Evolutionary conservation across 2,329 filamentous ascomycete species (phyloP), one percentile per base, ranked within the genome.

Genomic region (Ambrosiella xylebori): DNA sequence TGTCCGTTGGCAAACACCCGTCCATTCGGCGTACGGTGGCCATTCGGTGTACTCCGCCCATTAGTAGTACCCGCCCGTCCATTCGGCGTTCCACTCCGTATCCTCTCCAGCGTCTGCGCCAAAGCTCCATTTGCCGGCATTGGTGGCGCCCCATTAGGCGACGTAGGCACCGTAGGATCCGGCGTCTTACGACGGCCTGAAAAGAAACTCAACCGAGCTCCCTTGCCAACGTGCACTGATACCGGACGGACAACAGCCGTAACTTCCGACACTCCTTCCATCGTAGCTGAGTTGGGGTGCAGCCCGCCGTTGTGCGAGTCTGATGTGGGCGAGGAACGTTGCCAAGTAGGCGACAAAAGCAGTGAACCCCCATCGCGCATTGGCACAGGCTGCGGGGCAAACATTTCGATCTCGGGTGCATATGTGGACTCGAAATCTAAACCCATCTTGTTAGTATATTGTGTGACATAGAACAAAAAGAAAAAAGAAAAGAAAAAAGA

Each of bases 391-490:
- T 72, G 72, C 9, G 78, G 78, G 1, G 77, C 75, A 63, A 87
- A 80, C 40, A 81, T 73, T 12, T 77, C 74, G 40, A 87, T 78
- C 66, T 88, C 84, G 0, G 79, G 75, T 0, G 80, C 80, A 65
- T 85, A 85, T 0, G 77, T 81, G 13, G 66, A 68, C 65, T 83
- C 76, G 62, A 84, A 85, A 65, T 76, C 81, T 83, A 41, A 15
- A 37, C 9, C 35, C 8, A 51, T 38, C 15, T 40, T 27, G 36
- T 13, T 54, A 58, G 53, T 45, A 41, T 12, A n/a, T 11, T 37
- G 13, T 51, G 17, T 11, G 19, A 6, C 7, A 19, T 35, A 44
- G 7, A 17, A 7, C 41, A n/a, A 37, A 8, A 56, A 7, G 3
- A 35, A 38, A 11, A n/a, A 37, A 2, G 45, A 58, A 68, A 45